These are phyloP conservation scores for Closterium sp. DNA, from an alignment of 139 green algal genomes.

Conservation along the genomic window DNA sequence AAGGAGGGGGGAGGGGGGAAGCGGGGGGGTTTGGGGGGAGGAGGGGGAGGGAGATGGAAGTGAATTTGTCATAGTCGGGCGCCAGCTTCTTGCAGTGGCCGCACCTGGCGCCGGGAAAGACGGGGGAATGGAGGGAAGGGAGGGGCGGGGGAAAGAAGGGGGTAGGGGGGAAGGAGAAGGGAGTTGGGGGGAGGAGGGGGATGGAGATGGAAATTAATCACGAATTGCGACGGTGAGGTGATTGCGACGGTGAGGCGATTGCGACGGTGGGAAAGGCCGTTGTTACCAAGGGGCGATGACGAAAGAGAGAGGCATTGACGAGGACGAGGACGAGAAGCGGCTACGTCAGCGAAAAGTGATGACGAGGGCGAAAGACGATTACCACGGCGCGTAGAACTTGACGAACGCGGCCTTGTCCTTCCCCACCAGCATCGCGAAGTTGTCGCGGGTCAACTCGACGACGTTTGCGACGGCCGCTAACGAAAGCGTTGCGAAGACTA, in stretches of 20 bases:
- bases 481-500: background rate
- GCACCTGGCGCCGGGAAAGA: background rate
- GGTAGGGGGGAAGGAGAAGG: background rate
- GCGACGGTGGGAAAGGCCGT: background rate
- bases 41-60: too few relatives aligned
- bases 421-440: conserved; percentile 48
- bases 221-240: background rate
- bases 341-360: background rate
- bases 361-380: too few relatives aligned
- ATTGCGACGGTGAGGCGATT: too few relatives aligned
- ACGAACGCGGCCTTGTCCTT: conserved; percentile 40
- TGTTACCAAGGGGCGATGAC: too few relatives aligned
- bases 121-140: background rate
- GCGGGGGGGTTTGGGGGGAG: too few relatives aligned
- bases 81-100: too few relatives aligned
- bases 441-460: conserved; percentile 29
- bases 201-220: too few relatives aligned
- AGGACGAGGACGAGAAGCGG: background rate
- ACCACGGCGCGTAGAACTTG: conserved; percentile 53
- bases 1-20: too few relatives aligned
- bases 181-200: background rate
- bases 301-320: too few relatives aligned
- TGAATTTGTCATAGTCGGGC: too few relatives aligned
- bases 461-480: conserved; percentile 8
- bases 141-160: background rate